Conservation (phyloP, 805 yeast species). For the Metschnikowia proteae region DNA sequence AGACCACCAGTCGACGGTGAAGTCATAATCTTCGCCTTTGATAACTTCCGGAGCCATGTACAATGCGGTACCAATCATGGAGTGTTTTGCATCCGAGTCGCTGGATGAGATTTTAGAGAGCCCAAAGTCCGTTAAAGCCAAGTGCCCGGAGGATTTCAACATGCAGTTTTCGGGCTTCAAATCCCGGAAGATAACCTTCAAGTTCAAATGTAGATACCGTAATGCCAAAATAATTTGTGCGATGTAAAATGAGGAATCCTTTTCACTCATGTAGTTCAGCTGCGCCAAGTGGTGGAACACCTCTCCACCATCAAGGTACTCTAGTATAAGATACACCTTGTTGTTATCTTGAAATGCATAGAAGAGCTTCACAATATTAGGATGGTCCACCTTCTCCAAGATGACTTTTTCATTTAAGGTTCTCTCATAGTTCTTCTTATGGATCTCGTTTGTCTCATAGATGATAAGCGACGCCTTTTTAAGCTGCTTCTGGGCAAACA, state of each 20-base stretch:
- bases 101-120: constrained; percentile 36
- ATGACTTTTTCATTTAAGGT: constrained; percentile 79
- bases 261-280: constrained; percentile 18
- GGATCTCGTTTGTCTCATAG: constrained; percentile 22
- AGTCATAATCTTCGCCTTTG: constrained; percentile 72
- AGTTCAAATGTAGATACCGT: constrained; percentile 19
- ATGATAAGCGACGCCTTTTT: constrained; percentile 78
- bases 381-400: constrained; percentile 62
- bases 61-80: constrained; percentile 74
- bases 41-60: constrained; percentile 90
- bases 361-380: constrained; percentile 74
- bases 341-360: constrained; percentile 81
- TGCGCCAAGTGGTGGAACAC: constrained; percentile 61
- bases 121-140: constrained; percentile 45
- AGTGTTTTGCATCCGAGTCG: constrained; percentile 40
- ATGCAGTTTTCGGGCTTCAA: constrained; percentile 46
- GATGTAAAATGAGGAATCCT: constrained; percentile 18
- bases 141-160: constrained; percentile 38
- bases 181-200: constrained; percentile 42
- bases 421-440: constrained; percentile 50
- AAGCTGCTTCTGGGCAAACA: constrained; percentile 84
- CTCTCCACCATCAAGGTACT: constrained; percentile 89
- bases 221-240: constrained; percentile 19
- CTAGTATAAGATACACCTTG: constrained; percentile 70
- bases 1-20: constrained; percentile 90